Base-by-base conservation (phyloP, 192 early-diverging fungal genomes). In the Backusella liffmaniae region DNA sequence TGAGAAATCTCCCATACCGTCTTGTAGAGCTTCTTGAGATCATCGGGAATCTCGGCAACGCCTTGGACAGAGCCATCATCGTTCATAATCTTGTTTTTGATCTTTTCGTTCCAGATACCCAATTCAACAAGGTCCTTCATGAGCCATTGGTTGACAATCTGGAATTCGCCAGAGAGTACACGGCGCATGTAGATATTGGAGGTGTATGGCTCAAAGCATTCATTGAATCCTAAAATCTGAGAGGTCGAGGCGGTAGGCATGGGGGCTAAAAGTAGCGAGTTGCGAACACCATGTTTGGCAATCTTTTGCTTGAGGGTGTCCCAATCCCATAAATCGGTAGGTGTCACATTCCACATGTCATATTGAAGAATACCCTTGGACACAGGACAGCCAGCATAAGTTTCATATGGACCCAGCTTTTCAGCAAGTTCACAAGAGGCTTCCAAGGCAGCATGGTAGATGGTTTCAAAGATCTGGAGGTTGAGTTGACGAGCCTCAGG, bases 171-270 rank as follows among this genome's bases (percentile, higher is more conserved):
- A 26, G 95, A 92, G 46, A 99, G 81, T 0, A 98, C 97, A 72
- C 97, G 94, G 39, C 97, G 92, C n/a, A 95, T 97, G 86, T 99
- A 99, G 66, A 99, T 92, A 85, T 99, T 99, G 56, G 76, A 77
- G 70, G 92, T 95, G 77, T 94, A 96, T 8, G 92, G 94, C 84
- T 93, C 97, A 75, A 97, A 99, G 82, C 95, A 96, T 88, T 99
- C 97, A 83, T 99, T 99, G 89, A 95, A 96, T n/a, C 97, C 97
- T 10, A 99, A 87, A 75, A 99, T 99, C 85, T 99, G 97, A 9
- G 93, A 95, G 5, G 97, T 99, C 4, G 94, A 95, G 3, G 97
- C 97, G 0, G 97, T 99, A 4, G 97, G 97, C 97, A 99, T 99
- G 1, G 97, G 97, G 36, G 96, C 96, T 6, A 98, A 91, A 15